phyloP scores from a whole-genome alignment of 2,329 filamentous ascomycete genomes.

The Calonectria fujianensis region DNA sequence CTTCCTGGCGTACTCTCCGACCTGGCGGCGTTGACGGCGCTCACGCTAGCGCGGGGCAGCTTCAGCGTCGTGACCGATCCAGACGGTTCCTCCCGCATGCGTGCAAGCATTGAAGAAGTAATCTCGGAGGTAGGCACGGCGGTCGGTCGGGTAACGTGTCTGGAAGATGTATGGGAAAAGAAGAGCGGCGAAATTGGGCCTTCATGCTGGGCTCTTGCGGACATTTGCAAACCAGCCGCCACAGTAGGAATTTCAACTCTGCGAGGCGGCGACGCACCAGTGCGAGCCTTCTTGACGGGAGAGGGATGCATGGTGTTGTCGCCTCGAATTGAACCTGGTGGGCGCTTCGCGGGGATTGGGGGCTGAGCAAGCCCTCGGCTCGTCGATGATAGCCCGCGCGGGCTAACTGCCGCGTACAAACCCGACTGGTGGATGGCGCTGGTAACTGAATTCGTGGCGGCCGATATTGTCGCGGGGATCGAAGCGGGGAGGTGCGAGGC shows the following conservation, averaged over 20 bases:
- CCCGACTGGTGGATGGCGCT: conserved; percentile 50
- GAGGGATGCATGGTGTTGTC: conserved; percentile 59
- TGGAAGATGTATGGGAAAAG: conserved; percentile 67
- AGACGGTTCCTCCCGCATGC: conserved; percentile 64
- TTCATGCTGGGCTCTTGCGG: conserved; percentile 57
- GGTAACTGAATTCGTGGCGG: conserved; percentile 40
- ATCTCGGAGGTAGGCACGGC: conserved; percentile 64
- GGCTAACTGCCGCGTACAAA: conserved; percentile 43
- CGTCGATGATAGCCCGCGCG: conserved; percentile 42
- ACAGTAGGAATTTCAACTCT: conserved; percentile 65
- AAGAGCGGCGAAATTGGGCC: conserved; percentile 71
- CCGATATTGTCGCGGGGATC: conserved; percentile 36
- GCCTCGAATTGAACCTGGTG: conserved; percentile 46
- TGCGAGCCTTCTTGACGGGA: conserved; percentile 68
- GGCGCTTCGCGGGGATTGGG: conserved; percentile 54
- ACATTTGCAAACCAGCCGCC: conserved; percentile 48
- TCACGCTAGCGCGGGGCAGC: conserved; percentile 72
- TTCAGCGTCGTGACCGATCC: conserved; percentile 72
- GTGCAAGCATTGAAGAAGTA: conserved; percentile 68
- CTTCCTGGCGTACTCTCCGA: conserved; percentile 72
- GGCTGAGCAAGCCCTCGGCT: conserved; percentile 45
- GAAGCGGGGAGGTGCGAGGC: conserved; percentile 47
- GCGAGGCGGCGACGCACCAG: conserved; percentile 67
- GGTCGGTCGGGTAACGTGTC: conserved; percentile 61
- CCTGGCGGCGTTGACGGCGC: conserved; percentile 66